A percentile compares a stretch with the other conserved stretches of the same genome.
Conservation (phyloP, 768 basidiomycete genomes). For the Roridomyces roridus region DNA sequence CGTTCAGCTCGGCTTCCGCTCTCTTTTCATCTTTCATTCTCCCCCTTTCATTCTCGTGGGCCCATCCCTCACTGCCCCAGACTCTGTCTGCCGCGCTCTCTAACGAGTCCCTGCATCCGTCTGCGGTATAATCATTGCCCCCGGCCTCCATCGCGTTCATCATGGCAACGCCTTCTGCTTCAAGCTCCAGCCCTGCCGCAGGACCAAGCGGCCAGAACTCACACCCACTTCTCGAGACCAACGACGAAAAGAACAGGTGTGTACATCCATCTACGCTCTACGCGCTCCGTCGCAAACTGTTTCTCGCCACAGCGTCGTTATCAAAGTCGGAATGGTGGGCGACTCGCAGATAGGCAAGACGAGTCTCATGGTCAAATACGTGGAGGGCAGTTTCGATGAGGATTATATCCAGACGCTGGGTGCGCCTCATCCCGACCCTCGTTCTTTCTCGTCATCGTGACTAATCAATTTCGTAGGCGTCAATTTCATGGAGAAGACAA, state of each 20-base stretch:
- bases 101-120: slow-evolving; percentile 20
- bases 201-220: slow-evolving; percentile 61
- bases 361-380: slow-evolving; percentile 99
- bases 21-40: slow-evolving; percentile 44
- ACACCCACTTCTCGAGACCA: slow-evolving; percentile 58
- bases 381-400: slow-evolving; percentile 98
- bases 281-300: slow-evolving; percentile 10
- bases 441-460: background rate
- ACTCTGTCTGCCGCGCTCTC: slow-evolving; percentile 13
- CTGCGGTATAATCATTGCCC: slow-evolving; percentile 16
- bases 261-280: slow-evolving; percentile 14
- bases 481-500: slow-evolving; percentile 99
- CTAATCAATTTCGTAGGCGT: slow-evolving; percentile 61
- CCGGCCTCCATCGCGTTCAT: slow-evolving; percentile 28
- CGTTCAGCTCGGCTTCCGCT: slow-evolving; percentile 29
- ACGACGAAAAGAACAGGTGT: slow-evolving; percentile 79
- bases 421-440: slow-evolving; percentile 45
- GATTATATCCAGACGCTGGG: slow-evolving; percentile 99
- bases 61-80: slow-evolving; percentile 36
- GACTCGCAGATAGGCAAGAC: slow-evolving; percentile 99
- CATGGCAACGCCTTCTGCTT: slow-evolving; percentile 59
- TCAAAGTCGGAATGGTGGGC: slow-evolving; percentile 99
- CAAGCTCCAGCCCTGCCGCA: slow-evolving; percentile 47
- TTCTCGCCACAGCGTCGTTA: slow-evolving; percentile 70
- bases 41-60: slow-evolving; percentile 38